Base-by-base conservation (phyloP, 139 green algal genomes). In the Mesotaenium endlicherianum region DNA sequence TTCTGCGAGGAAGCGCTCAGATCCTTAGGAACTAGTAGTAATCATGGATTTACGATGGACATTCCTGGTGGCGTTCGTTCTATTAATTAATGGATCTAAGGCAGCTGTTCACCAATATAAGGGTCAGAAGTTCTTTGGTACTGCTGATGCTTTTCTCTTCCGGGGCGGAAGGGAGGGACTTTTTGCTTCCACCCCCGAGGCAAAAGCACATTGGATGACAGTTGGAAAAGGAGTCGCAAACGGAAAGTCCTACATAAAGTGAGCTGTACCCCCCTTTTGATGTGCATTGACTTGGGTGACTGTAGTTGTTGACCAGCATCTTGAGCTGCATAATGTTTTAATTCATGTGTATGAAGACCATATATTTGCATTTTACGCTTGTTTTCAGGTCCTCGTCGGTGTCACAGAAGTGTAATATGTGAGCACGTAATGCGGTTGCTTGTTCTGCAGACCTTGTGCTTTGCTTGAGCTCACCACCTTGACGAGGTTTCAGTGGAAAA, bases 131-230 rank as follows among this genome's bases (percentile, higher is more conserved):
- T 91, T 92, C 36, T 91, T 87, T 57, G 40, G 68, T 1, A 83
- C 89, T 1, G 77, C 41, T 0, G 88, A 92, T 53, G 86, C 90
- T 5, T 91, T 76, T 36, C 49, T 82, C 30, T 82, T 75, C 79
- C 74, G 84, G 31, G 90, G 88, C 20, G 90, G 90, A 20, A 72
- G 90, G 3, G 90, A 93, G 70, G 90, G 90, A 0, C 70, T 93
- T 11, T 91, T 91, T 41, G 80, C 83, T 6, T 84, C 77, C 57
- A 55, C 55, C 14, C 44, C 55, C 26, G 71, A 89, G 70, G 85
- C 88, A 14, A 42, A 88, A 3, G 69, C 83, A n/a, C 79, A 87
- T 31, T 91, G 86, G 86, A 83, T 70, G 20, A 86, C 77, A 70
- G 72, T 91, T 11, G 80, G 83, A 31, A 82, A 80, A 36, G 90